Conservation (phyloP, 371 early-diverging fungal species). For the Gilbertella persicaria region DNA sequence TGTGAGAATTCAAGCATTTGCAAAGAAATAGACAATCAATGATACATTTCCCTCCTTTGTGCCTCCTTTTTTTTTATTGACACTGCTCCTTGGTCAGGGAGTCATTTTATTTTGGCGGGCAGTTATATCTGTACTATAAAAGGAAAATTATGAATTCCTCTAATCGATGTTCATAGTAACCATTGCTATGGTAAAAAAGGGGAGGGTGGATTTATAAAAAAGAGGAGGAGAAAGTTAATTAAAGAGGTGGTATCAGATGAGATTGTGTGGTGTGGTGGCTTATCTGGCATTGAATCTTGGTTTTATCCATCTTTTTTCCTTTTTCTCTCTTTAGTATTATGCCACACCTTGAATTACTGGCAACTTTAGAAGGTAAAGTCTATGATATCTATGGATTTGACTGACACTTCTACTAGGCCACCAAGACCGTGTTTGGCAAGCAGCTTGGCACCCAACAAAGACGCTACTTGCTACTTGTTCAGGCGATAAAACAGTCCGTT, state of each 20-base stretch:
- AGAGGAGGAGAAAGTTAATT: too few relatives aligned
- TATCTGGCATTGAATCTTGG: slow-evolving; percentile 11
- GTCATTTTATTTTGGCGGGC: slow-evolving; percentile 3
- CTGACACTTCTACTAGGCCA: slow-evolving; percentile 61
- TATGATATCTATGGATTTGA: background rate
- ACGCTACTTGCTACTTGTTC: slow-evolving; percentile 78
- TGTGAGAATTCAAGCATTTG: slow-evolving; percentile 12
- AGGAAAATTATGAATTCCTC: background rate
- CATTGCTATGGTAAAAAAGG: too few relatives aligned
- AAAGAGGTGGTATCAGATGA: too few relatives aligned
- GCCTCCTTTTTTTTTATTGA: too few relatives aligned
- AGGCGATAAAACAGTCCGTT: slow-evolving; percentile 85
- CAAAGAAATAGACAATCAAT: too few relatives aligned
- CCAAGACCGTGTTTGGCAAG: slow-evolving; percentile 89
- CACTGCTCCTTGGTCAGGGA: too few relatives aligned
- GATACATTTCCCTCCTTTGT: too few relatives aligned
- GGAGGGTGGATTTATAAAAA: too few relatives aligned
- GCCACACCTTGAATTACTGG: slow-evolving; percentile 46
- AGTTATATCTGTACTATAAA: background rate
- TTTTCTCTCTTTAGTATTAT: slow-evolving; percentile 13
- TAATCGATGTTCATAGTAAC: background rate
- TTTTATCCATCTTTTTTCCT: background rate
- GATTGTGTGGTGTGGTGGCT: too few relatives aligned
- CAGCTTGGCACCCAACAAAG: slow-evolving; percentile 86
- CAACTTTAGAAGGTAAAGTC: slow-evolving; percentile 42